Percentiles rank a stretch among this genome's conserved stretches.
Conservation (phyloP, 371 early-diverging fungal species). For the Neoconidiobolus thromboides region DNA sequence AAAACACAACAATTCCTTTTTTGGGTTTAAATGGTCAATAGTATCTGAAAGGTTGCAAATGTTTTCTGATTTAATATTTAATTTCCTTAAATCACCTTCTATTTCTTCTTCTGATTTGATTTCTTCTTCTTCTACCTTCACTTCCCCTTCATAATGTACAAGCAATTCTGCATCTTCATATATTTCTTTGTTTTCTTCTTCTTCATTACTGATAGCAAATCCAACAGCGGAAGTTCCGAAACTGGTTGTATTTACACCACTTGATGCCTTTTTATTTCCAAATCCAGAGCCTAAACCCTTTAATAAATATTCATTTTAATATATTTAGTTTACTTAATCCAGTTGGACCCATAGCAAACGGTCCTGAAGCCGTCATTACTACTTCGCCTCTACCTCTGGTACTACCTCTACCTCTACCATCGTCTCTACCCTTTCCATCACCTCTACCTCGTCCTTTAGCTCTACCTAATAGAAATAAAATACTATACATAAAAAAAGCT, state of each 20-base stretch:
- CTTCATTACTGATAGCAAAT: neutral
- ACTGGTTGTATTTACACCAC: neutral
- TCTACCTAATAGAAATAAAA: too few species aligned
- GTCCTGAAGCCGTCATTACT: neutral
- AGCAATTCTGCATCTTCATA: conserved; percentile 1
- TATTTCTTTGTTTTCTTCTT: conserved; percentile 1
- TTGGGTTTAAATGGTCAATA: neutral
- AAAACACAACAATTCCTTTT: neutral
- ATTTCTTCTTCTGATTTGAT: neutral
- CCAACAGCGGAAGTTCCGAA: neutral
- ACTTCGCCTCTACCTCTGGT: neutral
- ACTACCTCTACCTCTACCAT: too few species aligned
- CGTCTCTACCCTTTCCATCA: too few species aligned
- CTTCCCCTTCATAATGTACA: neutral
- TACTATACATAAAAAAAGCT: too few species aligned
- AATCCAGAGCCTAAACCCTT: neutral
- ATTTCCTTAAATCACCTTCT: neutral
- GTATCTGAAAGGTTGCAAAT: neutral
- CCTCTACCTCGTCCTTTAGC: too few species aligned
- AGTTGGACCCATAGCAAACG: neutral
- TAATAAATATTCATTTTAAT: neutral
- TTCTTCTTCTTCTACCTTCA: neutral
- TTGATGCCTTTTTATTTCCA: neutral
- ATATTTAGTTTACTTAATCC: neutral
- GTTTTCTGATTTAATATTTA: neutral